Base-by-base conservation (phyloP, 2,329 filamentous ascomycete species). In the Penicillium freii region DNA sequence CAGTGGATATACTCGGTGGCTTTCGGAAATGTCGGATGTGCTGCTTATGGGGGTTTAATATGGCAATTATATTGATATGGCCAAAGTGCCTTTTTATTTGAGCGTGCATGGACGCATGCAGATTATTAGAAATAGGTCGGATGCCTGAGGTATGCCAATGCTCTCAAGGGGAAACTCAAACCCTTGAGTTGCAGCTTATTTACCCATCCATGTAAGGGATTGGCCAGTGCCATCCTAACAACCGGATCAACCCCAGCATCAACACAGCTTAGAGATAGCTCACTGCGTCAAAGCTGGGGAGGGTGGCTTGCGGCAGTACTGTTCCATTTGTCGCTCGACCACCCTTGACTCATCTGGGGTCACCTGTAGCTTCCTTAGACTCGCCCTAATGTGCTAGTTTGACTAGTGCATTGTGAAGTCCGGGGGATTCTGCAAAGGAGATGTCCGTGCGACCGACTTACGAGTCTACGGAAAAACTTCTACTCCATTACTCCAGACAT, bases 371-470 rank as follows among this genome's bases (percentile, higher is more conserved):
- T 44, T 54, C 49, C 59, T 57, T 54, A 63, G 62, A 60, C 55
- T 64, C 56, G 53, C 55, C 51, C 60, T 66, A 62, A 53, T 55
- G 49, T 48, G 38, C 55, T 62, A 63, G 57, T 60, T 54, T 45
- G 50, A 52, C 43, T 58, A 54, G 62, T 48, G 59, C 53, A 55
- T 62, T 54, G 48, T 56, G 58, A 31, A 57, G 59, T 64, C 64
- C 56, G 64, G 63, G 40, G 62, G 62, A 62, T 64, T 66, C 63
- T 66, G 63, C 64, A 66, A 63, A 66, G 51, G 61, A 62, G 54
- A 61, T 61, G 64, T 64, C 63, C 57, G 63, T 66, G 64, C 63
- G 62, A 61, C 44, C 36, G 11, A 36, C 17, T 17, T 49, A 25
- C 21, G 9, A 43, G 29, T 23, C 39, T 50, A 34, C 17, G 21